Conservation (phyloP, 1,284 basidiomycete species). For the Rugosomyces carneus region DNA sequence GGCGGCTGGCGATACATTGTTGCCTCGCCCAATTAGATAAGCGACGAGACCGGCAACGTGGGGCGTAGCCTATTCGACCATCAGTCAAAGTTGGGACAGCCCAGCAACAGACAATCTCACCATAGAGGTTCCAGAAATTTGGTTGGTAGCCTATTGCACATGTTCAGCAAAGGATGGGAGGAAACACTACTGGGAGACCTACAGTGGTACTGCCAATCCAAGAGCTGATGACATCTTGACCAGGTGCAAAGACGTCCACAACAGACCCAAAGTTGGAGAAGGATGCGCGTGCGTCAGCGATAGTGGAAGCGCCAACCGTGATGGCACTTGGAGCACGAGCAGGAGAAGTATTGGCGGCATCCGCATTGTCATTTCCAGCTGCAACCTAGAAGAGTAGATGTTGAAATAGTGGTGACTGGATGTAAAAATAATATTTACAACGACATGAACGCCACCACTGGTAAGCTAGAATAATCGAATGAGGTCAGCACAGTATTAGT, state of each 20-base stretch:
- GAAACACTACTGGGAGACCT: slow-evolving; percentile 46
- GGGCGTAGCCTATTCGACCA: slow-evolving; percentile 8
- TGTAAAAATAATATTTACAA: slow-evolving; percentile 3
- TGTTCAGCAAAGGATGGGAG: too few species aligned
- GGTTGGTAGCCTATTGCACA: not conserved
- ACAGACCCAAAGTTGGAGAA: slow-evolving; percentile 31
- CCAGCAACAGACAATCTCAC: slow-evolving; percentile 14
- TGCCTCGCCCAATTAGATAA: slow-evolving; percentile 23
- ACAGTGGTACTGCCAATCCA: slow-evolving; percentile 26
- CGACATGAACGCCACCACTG: slow-evolving; percentile 25
- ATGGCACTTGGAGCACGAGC: slow-evolving; percentile 42
- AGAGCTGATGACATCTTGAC: slow-evolving; percentile 26
- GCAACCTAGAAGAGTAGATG: slow-evolving; percentile 16
- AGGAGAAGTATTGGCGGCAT: slow-evolving; percentile 25
- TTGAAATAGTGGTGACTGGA: too few species aligned
- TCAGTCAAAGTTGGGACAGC: slow-evolving; percentile 8
- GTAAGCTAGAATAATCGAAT: slow-evolving; percentile 10
- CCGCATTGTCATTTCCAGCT: slow-evolving; percentile 30
- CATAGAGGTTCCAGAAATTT: slow-evolving; percentile 59
- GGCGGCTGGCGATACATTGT: slow-evolving; percentile 24
- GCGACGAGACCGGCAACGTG: slow-evolving; percentile 29
- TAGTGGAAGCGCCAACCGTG: slow-evolving; percentile 58
- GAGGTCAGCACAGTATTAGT: too few species aligned
- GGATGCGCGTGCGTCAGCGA: slow-evolving; percentile 38
- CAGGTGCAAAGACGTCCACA: slow-evolving; percentile 33